phyloP scores from a whole-genome alignment of 306 rosid genomes.

The Prunus mira region DNA sequence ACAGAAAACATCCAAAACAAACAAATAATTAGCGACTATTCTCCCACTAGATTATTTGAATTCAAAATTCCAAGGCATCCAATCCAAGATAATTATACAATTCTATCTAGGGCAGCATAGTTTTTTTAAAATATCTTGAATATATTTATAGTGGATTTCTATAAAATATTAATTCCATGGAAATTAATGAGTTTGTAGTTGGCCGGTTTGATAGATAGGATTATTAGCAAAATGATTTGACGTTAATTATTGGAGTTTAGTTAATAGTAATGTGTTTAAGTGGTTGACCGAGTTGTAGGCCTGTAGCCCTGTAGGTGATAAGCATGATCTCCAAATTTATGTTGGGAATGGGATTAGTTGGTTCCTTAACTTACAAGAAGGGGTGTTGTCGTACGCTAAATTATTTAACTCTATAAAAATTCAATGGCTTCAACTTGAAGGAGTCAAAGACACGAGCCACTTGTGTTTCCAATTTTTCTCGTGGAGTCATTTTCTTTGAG shows the following conservation, averaged over 20 bases:
- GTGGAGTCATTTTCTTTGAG: neutral
- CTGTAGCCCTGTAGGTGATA: neutral
- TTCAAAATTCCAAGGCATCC: too few species aligned
- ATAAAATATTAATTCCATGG: neutral
- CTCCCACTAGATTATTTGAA: too few species aligned
- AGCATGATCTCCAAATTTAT: neutral
- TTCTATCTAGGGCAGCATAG: too few species aligned
- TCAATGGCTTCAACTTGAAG: slow-evolving; percentile 4
- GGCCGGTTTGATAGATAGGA: neutral
- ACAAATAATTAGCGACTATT: too few species aligned
- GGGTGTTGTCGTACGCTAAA: neutral
- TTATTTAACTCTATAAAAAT: neutral
- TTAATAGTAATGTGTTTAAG: neutral
- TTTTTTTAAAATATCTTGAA: too few species aligned
- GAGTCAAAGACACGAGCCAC: slow-evolving; percentile 2
- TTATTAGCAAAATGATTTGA: neutral
- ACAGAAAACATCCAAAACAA: neutral
- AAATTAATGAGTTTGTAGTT: neutral
- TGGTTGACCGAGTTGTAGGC: slow-evolving; percentile 8
- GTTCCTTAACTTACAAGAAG: neutral
- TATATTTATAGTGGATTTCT: too few species aligned
- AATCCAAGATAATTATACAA: too few species aligned
- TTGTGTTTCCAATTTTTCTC: slow-evolving; percentile 11
- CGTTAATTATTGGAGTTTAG: neutral
- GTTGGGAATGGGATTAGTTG: slow-evolving; percentile 3